Conservation (phyloP, 2,329 filamentous ascomycete species). For the Aureobasidium namibiae region DNA sequence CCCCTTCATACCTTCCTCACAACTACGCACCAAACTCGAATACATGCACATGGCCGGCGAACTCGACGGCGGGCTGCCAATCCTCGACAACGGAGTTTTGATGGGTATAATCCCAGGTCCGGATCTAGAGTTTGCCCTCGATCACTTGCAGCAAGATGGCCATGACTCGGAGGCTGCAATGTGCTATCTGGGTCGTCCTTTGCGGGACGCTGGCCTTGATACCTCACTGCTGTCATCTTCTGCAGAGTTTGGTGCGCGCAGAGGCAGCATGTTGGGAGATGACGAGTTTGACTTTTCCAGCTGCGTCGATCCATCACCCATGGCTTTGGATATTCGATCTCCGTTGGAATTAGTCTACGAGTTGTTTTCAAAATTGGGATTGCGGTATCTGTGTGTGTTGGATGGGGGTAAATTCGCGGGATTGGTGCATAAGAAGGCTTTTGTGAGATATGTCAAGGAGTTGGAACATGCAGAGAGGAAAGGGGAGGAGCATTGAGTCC, state of each 20-base stretch:
- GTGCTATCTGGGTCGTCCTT: constrained; percentile 69
- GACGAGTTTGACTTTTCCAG: constrained; percentile 61
- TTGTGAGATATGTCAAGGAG: constrained; percentile 89
- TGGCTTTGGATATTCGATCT: constrained; percentile 78
- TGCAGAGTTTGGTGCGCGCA: constrained; percentile 42
- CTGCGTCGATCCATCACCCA: constrained; percentile 84
- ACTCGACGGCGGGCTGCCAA: constrained; percentile 83
- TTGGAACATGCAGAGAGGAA: constrained; percentile 48
- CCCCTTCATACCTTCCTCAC: constrained; percentile 65
- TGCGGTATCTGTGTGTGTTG: constrained; percentile 86
- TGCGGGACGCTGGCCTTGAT: no score
- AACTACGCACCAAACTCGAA: constrained; percentile 75
- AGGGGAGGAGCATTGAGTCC: no score
- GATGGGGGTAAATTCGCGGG: constrained; percentile 79
- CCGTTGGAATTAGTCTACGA: constrained; percentile 96
- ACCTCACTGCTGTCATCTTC: constrained; percentile 48
- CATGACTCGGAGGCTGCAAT: no score
- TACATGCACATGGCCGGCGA: constrained; percentile 77
- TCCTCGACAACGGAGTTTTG: constrained; percentile 68
- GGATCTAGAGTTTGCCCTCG: constrained; percentile 86
- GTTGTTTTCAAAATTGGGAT: constrained; percentile 86
- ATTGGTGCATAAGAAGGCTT: constrained; percentile 92
- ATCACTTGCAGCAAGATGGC: constrained; percentile 66
- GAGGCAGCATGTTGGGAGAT: not conserved
- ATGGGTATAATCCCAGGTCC: constrained; percentile 90